These are phyloP conservation scores for Aschersonia sp. DNA, from an alignment of 2,329 filamentous ascomycete species.

Conservation along the genomic window DNA sequence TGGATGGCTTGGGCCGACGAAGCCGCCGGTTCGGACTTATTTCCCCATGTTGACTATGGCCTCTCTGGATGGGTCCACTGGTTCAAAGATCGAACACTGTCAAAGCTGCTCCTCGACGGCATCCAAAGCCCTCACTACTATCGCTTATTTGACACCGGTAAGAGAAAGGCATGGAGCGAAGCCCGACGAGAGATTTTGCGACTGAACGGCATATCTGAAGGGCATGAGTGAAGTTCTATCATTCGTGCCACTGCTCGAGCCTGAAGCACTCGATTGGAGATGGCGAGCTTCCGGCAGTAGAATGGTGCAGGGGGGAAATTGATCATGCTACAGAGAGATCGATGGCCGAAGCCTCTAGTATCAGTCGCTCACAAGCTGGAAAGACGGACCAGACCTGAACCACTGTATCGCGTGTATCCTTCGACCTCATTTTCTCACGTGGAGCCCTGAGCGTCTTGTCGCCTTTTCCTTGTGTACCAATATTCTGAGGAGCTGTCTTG, in stretches of 20 bases:
- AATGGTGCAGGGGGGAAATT: too few species aligned
- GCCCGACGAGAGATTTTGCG: slow-evolving; percentile 18
- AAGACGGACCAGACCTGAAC: too few species aligned
- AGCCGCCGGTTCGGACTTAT: slow-evolving; percentile 25
- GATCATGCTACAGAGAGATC: too few species aligned
- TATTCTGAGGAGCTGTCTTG: too few species aligned
- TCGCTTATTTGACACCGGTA: slow-evolving; percentile 23
- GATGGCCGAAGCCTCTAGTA: too few species aligned
- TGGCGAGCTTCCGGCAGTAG: too few species aligned
- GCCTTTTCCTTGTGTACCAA: too few species aligned
- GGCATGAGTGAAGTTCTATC: background rate
- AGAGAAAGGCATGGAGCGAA: slow-evolving; percentile 23
- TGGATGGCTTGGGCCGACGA: slow-evolving; percentile 25
- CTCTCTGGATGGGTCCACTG: slow-evolving; percentile 25
- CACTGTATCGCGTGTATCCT: too few species aligned
- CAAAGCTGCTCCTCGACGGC: slow-evolving; percentile 21
- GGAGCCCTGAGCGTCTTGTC: too few species aligned
- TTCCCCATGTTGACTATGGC: slow-evolving; percentile 25
- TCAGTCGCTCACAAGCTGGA: too few species aligned
- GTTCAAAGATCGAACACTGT: slow-evolving; percentile 21
- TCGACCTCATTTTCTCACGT: too few species aligned
- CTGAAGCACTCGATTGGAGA: too few species aligned
- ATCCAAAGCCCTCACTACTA: slow-evolving; percentile 25
- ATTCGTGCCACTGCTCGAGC: background rate
- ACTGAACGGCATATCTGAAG: background rate